Conservation (phyloP, 1,284 basidiomycete species). For the Abortiporus biennis region DNA sequence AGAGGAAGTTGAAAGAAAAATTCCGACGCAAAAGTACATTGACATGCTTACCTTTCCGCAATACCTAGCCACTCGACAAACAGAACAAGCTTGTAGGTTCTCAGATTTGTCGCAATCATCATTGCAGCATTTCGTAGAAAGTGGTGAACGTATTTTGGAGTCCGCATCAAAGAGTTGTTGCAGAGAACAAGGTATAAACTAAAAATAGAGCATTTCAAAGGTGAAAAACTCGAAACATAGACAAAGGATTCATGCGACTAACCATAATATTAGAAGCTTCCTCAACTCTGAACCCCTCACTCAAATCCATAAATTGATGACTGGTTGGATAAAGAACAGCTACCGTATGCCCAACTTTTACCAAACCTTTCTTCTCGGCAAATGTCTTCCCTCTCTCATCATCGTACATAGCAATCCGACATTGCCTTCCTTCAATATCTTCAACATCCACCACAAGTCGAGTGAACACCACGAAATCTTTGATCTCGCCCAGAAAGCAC, state of each 20-base stretch:
- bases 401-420: slow-evolving; percentile 2
- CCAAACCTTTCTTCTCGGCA: background rate
- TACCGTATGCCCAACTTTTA: slow-evolving; percentile 7
- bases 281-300: slow-evolving; percentile 5
- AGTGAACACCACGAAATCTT: slow-evolving; percentile 1
- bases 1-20: background rate
- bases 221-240: too few species aligned
- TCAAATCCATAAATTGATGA: slow-evolving; percentile 5
- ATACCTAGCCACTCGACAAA: slow-evolving; percentile 5
- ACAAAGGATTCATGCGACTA: background rate
- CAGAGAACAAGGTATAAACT: slow-evolving; percentile 9
- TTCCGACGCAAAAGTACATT: background rate
- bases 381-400: slow-evolving; percentile 3
- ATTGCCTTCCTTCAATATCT: background rate
- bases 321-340: slow-evolving; percentile 5
- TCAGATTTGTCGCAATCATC: slow-evolving; percentile 4
- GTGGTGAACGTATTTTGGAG: slow-evolving; percentile 4
- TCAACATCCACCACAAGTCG: slow-evolving; percentile 1
- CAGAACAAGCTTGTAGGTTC: slow-evolving; percentile 1
- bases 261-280: slow-evolving; percentile 1
- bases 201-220: background rate
- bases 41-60: slow-evolving; percentile 2
- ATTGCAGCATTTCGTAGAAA: slow-evolving; percentile 1
- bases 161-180: slow-evolving; percentile 2
- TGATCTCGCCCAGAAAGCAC: slow-evolving; percentile 9